These are phyloP conservation scores for Aspergillus tubingensis DNA, from an alignment of 2,329 filamentous ascomycete genomes.

Conservation along the genomic window DNA sequence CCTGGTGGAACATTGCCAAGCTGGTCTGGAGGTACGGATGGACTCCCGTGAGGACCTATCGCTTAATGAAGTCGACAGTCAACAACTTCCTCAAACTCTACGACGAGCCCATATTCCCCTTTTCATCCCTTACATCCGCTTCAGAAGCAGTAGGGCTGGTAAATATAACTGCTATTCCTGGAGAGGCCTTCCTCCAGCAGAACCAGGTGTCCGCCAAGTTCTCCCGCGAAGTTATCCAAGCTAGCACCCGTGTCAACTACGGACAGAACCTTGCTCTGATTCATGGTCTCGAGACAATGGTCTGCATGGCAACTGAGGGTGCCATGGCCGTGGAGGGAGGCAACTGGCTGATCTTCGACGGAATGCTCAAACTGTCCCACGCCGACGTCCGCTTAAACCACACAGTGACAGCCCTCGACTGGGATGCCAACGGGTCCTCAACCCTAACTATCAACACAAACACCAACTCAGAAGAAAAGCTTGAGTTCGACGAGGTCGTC, in stretches of 20 bases:
- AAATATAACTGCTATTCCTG: conserved; percentile 68
- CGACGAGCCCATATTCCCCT: conserved; percentile 79
- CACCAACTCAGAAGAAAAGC: conserved; percentile 19
- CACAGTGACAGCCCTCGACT: conserved; percentile 62
- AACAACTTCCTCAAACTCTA: conserved; percentile 79
- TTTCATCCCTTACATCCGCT: conserved; percentile 70
- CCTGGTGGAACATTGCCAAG: conserved; percentile 79
- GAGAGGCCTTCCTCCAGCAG: conserved; percentile 68
- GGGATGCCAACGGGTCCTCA: conserved; percentile 44
- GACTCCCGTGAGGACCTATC: conserved; percentile 72
- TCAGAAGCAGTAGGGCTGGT: conserved; percentile 68
- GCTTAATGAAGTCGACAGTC: conserved; percentile 70
- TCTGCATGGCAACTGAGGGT: conserved; percentile 85
- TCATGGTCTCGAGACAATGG: conserved; percentile 87
- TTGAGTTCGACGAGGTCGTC: conserved; percentile 73
- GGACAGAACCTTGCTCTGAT: conserved; percentile 84
- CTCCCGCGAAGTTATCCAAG: conserved; percentile 80
- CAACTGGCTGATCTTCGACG: conserved; percentile 92
- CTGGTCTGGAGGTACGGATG: conserved; percentile 83
- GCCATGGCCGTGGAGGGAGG: conserved; percentile 78
- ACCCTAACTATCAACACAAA: conserved; percentile 42
- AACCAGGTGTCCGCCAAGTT: conserved; percentile 70
- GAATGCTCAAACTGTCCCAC: conserved; percentile 69
- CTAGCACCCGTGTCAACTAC: conserved; percentile 91
- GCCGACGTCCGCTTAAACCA: conserved; percentile 67